Evolutionary conservation across 2,329 filamentous ascomycete genomes (phyloP).

Genomic region (Akanthomyces lecanii): DNA sequence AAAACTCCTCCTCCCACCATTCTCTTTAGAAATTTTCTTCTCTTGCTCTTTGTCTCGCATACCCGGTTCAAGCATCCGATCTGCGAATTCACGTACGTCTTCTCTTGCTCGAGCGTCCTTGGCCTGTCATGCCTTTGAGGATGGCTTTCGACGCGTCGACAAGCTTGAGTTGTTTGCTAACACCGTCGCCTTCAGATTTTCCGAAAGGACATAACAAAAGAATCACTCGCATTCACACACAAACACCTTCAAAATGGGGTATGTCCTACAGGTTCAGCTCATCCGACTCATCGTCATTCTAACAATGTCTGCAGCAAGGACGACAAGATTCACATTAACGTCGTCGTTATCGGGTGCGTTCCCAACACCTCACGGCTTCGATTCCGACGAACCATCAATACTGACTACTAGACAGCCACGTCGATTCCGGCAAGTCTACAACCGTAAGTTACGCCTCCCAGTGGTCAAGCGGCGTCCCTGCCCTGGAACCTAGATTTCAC

Average conservation of each 20-base stretch:
- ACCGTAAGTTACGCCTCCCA: slow-evolving; percentile 61
- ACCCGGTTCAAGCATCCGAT: slow-evolving; percentile 43
- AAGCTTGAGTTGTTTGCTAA: slow-evolving; percentile 18
- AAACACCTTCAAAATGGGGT: slow-evolving; percentile 36
- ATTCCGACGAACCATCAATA: slow-evolving; percentile 26
- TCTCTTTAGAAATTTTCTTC: slow-evolving; percentile 33
- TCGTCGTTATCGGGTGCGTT: slow-evolving; percentile 78
- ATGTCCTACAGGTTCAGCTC: slow-evolving; percentile 9
- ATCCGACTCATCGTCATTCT: slow-evolving; percentile 8
- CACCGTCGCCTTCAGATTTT: slow-evolving; percentile 21
- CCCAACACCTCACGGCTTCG: slow-evolving; percentile 21
- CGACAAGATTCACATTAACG: slow-evolving; percentile 93
- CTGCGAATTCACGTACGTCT: slow-evolving; percentile 37
- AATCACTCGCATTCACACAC: slow-evolving; percentile 21
- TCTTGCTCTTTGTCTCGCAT: slow-evolving; percentile 41
- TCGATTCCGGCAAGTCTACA: slow-evolving; percentile 99
- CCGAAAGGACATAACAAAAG: slow-evolving; percentile 22
- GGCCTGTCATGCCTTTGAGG: background rate
- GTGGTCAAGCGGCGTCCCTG: background rate
- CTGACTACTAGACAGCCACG: slow-evolving; percentile 59
- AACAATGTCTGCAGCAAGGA: slow-evolving; percentile 66
- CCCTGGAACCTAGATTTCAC: slow-evolving; percentile 2
- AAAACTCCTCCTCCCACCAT: slow-evolving; percentile 37
- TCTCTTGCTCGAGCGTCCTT: slow-evolving; percentile 4
- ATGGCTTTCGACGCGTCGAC: background rate